These are phyloP conservation scores for Potentilla sterilis DNA, from an alignment of 306 rosid genomes.

Conservation along the genomic window DNA sequence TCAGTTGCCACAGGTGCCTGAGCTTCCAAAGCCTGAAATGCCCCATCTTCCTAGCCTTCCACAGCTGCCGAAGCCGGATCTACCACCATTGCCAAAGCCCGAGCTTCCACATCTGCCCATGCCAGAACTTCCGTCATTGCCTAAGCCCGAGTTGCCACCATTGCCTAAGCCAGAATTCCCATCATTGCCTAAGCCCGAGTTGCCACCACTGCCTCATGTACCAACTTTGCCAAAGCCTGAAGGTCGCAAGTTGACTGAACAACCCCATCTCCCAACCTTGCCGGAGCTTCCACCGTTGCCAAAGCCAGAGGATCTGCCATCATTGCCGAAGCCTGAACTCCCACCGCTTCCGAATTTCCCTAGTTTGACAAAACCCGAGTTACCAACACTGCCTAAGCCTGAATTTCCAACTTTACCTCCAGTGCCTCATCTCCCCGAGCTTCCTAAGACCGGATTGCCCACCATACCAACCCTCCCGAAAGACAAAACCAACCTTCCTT, in stretches of 20 bases:
- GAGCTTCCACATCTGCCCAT: not conserved
- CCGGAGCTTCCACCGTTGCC: slow-evolving; percentile 15
- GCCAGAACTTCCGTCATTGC: not conserved
- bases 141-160: slow-evolving; percentile 6
- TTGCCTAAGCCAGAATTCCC: slow-evolving; percentile 15
- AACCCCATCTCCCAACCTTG: slow-evolving; percentile 18
- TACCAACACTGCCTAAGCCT: slow-evolving; percentile 19
- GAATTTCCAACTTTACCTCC: slow-evolving; percentile 17
- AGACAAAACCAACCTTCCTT: not conserved
- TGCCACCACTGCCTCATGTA: slow-evolving; percentile 4
- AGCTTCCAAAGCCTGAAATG: slow-evolving; percentile 17
- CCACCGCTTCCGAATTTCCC: slow-evolving; percentile 5
- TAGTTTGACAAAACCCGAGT: slow-evolving; percentile 7
- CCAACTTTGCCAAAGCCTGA: slow-evolving; percentile 15
- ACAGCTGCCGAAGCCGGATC: not conserved
- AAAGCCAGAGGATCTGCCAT: not conserved
- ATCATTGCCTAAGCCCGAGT: not conserved
- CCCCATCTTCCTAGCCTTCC: slow-evolving; percentile 32
- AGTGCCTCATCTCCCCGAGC: slow-evolving; percentile 15
- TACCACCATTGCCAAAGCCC: not conserved
- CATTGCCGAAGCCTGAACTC: slow-evolving; percentile 2
- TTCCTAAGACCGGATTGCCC: slow-evolving; percentile 11
- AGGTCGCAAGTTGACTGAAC: slow-evolving; percentile 11
- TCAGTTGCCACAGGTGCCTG: not conserved
- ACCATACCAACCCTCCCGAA: slow-evolving; percentile 10